phyloP scores from a whole-genome alignment of 371 early-diverging fungal genomes.

The Actinomortierella ambigua region DNA sequence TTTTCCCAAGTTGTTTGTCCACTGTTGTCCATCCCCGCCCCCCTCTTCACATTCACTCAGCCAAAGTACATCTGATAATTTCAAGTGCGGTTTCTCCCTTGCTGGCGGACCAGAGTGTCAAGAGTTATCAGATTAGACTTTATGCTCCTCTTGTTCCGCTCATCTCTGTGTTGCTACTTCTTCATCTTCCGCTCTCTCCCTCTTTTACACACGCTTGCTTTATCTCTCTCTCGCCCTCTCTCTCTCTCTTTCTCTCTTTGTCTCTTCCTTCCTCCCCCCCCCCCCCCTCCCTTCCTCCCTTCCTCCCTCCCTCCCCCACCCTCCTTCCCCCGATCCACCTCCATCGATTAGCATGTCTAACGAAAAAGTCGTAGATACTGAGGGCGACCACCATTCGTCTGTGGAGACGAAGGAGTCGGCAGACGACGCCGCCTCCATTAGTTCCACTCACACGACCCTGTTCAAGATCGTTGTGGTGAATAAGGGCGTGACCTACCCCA shows the following conservation, averaged over 20 bases:
- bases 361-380: background rate
- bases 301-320: conserved; percentile 4
- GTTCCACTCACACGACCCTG: conserved; percentile 9
- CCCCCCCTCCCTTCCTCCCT: conserved; percentile 7
- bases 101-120: background rate
- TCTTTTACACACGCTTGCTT: background rate
- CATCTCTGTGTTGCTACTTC: background rate
- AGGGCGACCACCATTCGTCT: background rate
- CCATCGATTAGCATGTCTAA: background rate
- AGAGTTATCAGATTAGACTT: background rate
- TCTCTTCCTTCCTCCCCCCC: background rate
- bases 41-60: background rate
- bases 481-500: conserved; percentile 53
- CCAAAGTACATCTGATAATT: background rate
- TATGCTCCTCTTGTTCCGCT: background rate
- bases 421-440: conserved; percentile 6
- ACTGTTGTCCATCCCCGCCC: background rate
- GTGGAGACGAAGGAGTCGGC: conserved; percentile 2
- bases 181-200: background rate
- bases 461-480: conserved; percentile 46
- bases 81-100: background rate
- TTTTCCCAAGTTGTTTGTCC: background rate
- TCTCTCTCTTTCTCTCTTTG: background rate
- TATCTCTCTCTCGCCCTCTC: background rate
- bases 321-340: background rate